Evolutionary conservation across 768 basidiomycete genomes (phyloP).

Genomic region (Agaricus subrufescens): DNA sequence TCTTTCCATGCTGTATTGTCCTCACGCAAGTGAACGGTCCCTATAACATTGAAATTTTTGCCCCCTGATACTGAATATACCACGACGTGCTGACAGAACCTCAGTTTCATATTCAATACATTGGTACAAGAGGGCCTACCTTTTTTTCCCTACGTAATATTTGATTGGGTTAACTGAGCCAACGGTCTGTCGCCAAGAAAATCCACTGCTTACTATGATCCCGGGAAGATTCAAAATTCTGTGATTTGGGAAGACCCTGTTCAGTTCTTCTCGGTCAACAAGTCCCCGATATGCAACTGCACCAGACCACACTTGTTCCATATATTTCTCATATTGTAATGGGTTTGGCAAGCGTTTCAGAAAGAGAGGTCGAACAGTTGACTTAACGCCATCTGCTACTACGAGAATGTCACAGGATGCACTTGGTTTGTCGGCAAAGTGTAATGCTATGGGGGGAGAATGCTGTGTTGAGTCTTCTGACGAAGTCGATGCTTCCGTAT

Average conservation of each 20-base stretch:
- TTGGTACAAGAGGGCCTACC: constrained; percentile 9
- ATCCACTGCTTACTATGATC: constrained; percentile 7
- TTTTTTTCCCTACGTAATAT: constrained; percentile 19
- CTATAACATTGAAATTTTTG: constrained; percentile 42
- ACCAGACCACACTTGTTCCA: constrained; percentile 34
- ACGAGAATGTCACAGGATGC: constrained; percentile 30
- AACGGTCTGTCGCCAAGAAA: background rate
- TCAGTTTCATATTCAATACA: background rate
- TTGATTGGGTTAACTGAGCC: background rate
- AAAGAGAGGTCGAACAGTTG: constrained; percentile 15
- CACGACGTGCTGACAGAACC: constrained; percentile 33
- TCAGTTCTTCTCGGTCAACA: constrained; percentile 22
- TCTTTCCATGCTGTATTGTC: constrained; percentile 13
- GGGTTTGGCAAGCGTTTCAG: constrained; percentile 1
- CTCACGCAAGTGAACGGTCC: constrained; percentile 21
- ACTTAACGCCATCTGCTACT: constrained; percentile 21
- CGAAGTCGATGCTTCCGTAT: background rate
- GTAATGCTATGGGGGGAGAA: constrained; percentile 16
- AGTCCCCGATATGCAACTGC: constrained; percentile 29
- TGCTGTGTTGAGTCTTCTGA: background rate
- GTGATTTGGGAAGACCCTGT: constrained; percentile 18
- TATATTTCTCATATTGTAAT: constrained; percentile 7
- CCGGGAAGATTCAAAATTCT: constrained; percentile 14
- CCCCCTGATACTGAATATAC: constrained; percentile 45
- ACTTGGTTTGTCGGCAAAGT: constrained; percentile 21